phyloP scores from a whole-genome alignment of 2,329 filamentous ascomycete genomes.

The Calonectria leucothoes region DNA sequence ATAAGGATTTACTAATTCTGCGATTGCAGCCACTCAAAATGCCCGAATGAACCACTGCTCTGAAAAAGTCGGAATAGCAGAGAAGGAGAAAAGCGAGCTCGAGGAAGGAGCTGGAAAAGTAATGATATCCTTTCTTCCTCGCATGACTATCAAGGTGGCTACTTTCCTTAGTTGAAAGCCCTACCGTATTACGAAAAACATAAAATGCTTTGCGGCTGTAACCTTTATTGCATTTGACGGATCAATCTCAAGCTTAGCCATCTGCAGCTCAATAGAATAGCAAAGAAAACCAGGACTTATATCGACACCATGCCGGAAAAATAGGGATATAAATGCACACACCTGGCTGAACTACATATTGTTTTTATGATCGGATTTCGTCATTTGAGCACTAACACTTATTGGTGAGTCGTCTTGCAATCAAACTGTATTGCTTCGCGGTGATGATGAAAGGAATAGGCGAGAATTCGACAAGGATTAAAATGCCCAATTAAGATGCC shows the following conservation, averaged over 20 bases:
- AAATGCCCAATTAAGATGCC: too few species aligned
- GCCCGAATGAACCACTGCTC: not conserved
- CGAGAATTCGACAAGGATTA: not conserved
- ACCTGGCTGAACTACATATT: not conserved
- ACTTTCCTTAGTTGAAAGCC: not conserved
- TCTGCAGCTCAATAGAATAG: not conserved
- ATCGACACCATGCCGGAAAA: not conserved
- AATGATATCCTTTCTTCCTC: not conserved
- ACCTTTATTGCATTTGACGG: not conserved
- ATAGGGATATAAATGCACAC: not conserved
- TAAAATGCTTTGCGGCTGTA: not conserved
- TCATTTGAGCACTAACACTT: not conserved
- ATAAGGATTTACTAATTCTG: not conserved
- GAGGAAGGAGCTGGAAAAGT: not conserved
- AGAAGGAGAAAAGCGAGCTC: not conserved
- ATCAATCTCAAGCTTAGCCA: not conserved
- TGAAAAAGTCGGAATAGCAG: not conserved
- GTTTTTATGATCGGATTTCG: not conserved
- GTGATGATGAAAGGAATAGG: not conserved
- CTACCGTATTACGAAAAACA: not conserved
- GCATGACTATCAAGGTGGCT: not conserved
- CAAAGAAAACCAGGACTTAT: not conserved
- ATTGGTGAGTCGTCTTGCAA: not conserved
- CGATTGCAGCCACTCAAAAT: not conserved
- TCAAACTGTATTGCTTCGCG: not conserved